Base-by-base conservation (phyloP, 2,329 filamentous ascomycete genomes). In the Peltaster fructicola region DNA sequence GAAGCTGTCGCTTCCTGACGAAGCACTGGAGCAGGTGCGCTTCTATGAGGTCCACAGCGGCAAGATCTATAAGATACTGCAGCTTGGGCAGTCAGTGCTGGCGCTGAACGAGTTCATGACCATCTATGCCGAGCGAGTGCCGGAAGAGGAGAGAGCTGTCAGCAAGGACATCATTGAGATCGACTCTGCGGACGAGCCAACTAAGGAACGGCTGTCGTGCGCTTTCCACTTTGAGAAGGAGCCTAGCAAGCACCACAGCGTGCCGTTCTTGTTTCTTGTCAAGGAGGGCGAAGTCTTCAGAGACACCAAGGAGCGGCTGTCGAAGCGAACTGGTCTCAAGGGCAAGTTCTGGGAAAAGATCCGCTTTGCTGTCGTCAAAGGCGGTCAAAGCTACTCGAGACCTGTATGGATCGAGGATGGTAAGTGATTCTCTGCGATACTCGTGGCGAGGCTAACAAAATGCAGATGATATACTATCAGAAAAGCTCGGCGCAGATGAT, bases 341-440 rank as follows among this genome's bases (percentile, higher is more conserved):
- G 90, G 88, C 51, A 98, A 98, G 61, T 81, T 81, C 37, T 84
- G 98, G 39, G 85, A 98, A 52, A 95, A 95, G 62, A 88, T 98
- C 52, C 93, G 90, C 53, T 93, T 98, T 58, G 78, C 82, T 5
- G 54, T 91, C 15, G 66, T 93, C 16, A 72, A 48, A 63, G 41
- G 44, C 10, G 77, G 47, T 39, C 54, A 39, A 17, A 63, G 69
- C 25, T 90, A 79, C 52, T 71, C 76, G 18, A 81, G 76, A 44
- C 76, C 82, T 14, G 65, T 70, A 31, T 90, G 90, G 54, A 59
- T 98, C 22, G 71, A 75, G 38, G 88, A 95, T 55, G 82, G 85
- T 92, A 57, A 61, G 73, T 50, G 8, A 16, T 24, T 9, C 24
- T 7, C 13, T 13, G n/a, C 6, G 2, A 5, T 14, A 4, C 10